Evolutionary conservation across 2,329 filamentous ascomycete genomes (phyloP), one percentile per base, ranked within the genome.

Genomic region (Cladosporium oxysporum): DNA sequence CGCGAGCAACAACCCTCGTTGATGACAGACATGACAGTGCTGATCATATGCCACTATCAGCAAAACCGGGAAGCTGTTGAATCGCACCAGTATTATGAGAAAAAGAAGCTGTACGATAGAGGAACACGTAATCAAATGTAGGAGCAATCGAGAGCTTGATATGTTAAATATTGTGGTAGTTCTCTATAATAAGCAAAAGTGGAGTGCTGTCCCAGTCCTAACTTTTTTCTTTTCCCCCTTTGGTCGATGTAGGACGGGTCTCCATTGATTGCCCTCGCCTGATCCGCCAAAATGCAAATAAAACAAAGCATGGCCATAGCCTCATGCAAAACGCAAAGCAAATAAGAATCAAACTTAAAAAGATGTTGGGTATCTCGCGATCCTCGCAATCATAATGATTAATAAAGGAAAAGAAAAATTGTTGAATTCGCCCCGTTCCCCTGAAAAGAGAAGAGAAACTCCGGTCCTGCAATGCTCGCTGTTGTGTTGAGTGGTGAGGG

Each of bases 311-410:
- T 47, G 41, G 1, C 41, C 41, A 47, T 21, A 21, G 41, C 41
- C 41, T 28, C 8, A 18, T 29, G 14, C 57, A 16, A 16, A 31
- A 29, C 57, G 57, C 23, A 37, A 37, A 29, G n/a, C 58, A 53
- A n/a, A 50, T 28, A 11, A 35, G 35, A 37, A 28, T 10, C 37
- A 35, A 52, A 23, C 8, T 11, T 11, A 59, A 60, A 23, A 31
- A 50, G 41, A 50, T 49, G 44, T 47, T 62, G 59, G 59, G 59
- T 62, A 62, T 62, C 59, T 62, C 59, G 59, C 59, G 59, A 52
- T 62, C 31, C 58, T 62, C 59, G 59, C 59, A 62, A 52, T 60
- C 37, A 26, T 37, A 26, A 47, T 44, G 14, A 29, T 53, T 28
- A 41, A 29, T 5, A 21, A 31, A 49, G 11, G 28, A 41, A 41